Conservation (phyloP, 371 early-diverging fungal genomes). For the Capillidium heterosporum region DNA sequence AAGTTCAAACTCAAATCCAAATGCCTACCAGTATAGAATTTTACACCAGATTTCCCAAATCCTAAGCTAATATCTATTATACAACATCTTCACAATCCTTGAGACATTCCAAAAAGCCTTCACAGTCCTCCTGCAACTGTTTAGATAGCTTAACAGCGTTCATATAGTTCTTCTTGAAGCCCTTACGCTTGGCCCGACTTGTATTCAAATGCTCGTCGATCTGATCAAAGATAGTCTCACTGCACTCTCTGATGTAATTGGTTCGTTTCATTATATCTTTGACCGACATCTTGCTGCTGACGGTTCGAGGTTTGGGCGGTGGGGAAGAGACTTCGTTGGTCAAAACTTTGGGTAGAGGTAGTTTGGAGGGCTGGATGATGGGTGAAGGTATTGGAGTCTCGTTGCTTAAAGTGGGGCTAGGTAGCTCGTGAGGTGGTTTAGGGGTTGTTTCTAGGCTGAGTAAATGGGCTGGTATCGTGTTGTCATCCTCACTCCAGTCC, state of each 20-base stretch:
- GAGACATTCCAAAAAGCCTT: neutral
- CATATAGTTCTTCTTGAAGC: neutral
- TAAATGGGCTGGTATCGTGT: no score
- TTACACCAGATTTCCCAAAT: no score
- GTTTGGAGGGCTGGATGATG: neutral
- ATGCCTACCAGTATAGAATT: no score
- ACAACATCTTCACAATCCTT: no score
- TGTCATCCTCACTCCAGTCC: no score
- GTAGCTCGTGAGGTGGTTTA: no score
- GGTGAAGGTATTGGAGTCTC: no score
- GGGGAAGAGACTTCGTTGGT: neutral
- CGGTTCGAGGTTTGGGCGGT: neutral
- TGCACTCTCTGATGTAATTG: neutral
- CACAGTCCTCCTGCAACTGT: neutral
- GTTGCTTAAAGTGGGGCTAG: no score
- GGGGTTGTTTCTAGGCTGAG: no score
- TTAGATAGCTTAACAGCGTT: neutral
- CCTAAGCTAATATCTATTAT: no score
- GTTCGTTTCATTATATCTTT: conserved; percentile 2
- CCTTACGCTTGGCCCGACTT: neutral
- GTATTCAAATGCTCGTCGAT: neutral
- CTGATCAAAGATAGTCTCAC: neutral
- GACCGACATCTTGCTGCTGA: neutral
- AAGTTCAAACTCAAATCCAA: no score
- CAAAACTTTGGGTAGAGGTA: neutral